These are phyloP conservation scores for Bipolaris gigantea DNA, from an alignment of 2,329 filamentous ascomycete genomes.

Conservation along the genomic window DNA sequence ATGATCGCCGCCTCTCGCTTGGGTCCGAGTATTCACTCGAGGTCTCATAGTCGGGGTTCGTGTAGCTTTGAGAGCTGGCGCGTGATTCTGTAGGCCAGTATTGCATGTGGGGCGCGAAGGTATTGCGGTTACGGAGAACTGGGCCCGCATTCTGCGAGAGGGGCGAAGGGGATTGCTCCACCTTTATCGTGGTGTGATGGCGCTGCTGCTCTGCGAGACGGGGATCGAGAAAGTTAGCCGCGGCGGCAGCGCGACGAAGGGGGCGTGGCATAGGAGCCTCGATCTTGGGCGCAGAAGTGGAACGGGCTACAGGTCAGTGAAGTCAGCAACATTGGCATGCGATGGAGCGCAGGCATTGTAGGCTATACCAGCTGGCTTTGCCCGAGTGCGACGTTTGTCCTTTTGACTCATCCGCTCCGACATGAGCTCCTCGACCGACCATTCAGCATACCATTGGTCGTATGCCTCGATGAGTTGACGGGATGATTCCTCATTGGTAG, in stretches of 20 bases:
- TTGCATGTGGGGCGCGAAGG: conserved; percentile 42
- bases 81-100: conserved; percentile 43
- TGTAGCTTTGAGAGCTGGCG: conserved; percentile 42
- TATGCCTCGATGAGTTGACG: conserved; percentile 66
- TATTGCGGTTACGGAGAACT: conserved; percentile 34
- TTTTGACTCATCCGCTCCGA: conserved; percentile 78
- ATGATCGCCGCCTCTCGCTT: conserved; percentile 27
- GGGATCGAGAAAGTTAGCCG: conserved; percentile 39
- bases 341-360: conserved; percentile 7
- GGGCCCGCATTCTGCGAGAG: conserved; percentile 30
- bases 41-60: conserved; percentile 43
- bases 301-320: conserved; percentile 25
- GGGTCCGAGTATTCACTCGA: conserved; percentile 44
- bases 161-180: conserved; percentile 38
- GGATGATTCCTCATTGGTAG: conserved; percentile 68
- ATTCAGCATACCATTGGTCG: conserved; percentile 74
- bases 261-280: conserved; percentile 32
- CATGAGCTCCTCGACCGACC: conserved; percentile 72
- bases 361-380: conserved; percentile 36
- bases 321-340: conserved; percentile 23
- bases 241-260: conserved; percentile 27
- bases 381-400: conserved; percentile 63
- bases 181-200: conserved; percentile 40
- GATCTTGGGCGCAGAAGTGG: conserved; percentile 24
- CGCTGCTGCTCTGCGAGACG: conserved; percentile 42